phyloP scores from a whole-genome alignment of 306 rosid species.

The Gleditsia sinensis region DNA sequence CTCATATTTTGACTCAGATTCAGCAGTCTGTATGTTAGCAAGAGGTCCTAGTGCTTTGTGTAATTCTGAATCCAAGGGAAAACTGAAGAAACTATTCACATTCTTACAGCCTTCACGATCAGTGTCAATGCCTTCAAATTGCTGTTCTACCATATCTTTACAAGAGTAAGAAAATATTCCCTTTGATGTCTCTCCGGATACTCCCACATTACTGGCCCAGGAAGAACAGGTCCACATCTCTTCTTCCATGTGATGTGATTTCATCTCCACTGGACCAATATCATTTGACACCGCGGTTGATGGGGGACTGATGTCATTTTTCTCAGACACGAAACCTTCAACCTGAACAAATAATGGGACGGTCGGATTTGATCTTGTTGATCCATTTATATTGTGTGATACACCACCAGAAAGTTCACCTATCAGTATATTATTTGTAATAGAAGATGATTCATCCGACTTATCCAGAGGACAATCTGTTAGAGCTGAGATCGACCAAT shows the following conservation, averaged over 20 bases:
- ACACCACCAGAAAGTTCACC: conserved; percentile 41
- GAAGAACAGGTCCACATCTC: conserved; percentile 46
- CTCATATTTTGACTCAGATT: conserved; percentile 35
- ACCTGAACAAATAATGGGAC: conserved; percentile 39
- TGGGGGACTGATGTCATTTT: conserved; percentile 37
- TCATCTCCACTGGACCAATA: conserved; percentile 42
- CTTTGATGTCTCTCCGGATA: conserved; percentile 42
- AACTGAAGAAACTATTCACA: conserved; percentile 38
- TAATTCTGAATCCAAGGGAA: conserved; percentile 60
- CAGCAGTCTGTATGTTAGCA: conserved; percentile 37
- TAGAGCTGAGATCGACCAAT: conserved; percentile 43
- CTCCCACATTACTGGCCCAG: conserved; percentile 37
- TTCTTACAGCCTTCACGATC: conserved; percentile 23
- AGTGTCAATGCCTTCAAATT: conserved; percentile 36
- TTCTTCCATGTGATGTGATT: conserved; percentile 46
- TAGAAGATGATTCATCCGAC: conserved; percentile 43
- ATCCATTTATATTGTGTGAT: conserved; percentile 19
- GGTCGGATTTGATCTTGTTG: conserved; percentile 32
- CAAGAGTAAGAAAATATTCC: conserved; percentile 36
- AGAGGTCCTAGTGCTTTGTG: conserved; percentile 60
- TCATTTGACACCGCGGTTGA: conserved; percentile 16
- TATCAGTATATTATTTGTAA: conserved; percentile 34
- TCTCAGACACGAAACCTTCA: conserved; percentile 26
- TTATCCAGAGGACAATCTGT: conserved; percentile 42
- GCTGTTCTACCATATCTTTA: conserved; percentile 34